These are phyloP conservation scores for Populus tomentosa DNA, from an alignment of 441 rosid genomes.

Conservation along the genomic window DNA sequence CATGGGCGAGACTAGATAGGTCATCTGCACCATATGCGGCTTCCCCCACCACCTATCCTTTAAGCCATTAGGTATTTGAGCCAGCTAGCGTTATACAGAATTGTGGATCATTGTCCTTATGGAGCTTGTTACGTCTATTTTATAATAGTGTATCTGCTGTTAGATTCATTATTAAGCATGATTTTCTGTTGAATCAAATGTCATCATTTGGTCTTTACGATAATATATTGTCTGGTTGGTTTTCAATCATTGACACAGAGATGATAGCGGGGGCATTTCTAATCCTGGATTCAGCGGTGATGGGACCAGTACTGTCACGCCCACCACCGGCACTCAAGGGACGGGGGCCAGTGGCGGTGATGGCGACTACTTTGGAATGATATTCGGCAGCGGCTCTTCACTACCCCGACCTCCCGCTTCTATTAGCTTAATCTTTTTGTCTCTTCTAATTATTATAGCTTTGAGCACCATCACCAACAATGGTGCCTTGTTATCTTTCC, in stretches of 20 bases:
- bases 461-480: slow-evolving; percentile 32
- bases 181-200: not conserved
- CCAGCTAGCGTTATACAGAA: not conserved
- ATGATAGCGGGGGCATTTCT: slow-evolving; percentile 36
- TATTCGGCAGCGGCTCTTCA: slow-evolving; percentile 58
- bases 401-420: slow-evolving; percentile 24
- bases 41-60: too few species aligned
- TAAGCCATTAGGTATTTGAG: too few species aligned
- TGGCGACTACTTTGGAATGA: slow-evolving; percentile 59
- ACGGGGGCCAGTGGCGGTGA: slow-evolving; percentile 21
- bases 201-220: not conserved
- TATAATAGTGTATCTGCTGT: not conserved
- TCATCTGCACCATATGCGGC: too few species aligned
- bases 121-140: not conserved
- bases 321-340: slow-evolving; percentile 23
- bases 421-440: slow-evolving; percentile 36
- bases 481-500: slow-evolving; percentile 28
- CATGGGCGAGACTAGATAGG: not conserved
- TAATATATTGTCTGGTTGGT: not conserved
- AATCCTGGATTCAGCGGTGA: slow-evolving; percentile 39
- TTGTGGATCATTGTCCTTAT: not conserved
- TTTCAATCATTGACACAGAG: slow-evolving; percentile 27
- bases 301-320: slow-evolving; percentile 33
- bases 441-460: slow-evolving; percentile 44
- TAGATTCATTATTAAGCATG: not conserved